These are phyloP conservation scores for Pontederia crassipes DNA, from an alignment of 176 grass and related monocot species.

Conservation along the genomic window DNA sequence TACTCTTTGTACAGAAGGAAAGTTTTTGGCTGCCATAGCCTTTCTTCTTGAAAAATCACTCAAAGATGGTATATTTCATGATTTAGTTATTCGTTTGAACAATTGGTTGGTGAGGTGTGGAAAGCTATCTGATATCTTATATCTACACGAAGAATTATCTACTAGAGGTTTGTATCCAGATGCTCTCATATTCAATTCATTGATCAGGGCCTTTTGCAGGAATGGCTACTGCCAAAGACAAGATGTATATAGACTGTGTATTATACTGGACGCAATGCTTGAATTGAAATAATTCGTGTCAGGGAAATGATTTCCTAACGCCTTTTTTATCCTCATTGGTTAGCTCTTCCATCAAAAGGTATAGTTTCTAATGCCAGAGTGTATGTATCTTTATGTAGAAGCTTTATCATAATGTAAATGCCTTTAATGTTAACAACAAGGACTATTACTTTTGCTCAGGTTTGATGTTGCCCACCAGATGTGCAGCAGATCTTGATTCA, in stretches of 20 bases:
- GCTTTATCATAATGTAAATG: too few species aligned
- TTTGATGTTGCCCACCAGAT: too few species aligned
- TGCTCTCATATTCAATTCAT: conserved; percentile 22
- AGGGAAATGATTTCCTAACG: too few species aligned
- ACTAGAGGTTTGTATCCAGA: conserved; percentile 29
- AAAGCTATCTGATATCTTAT: conserved; percentile 22
- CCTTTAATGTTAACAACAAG: too few species aligned
- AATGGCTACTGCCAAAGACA: conserved; percentile 24
- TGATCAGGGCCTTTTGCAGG: conserved; percentile 42
- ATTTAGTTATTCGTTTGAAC: conserved; percentile 41
- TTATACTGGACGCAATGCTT: conserved; percentile 40
- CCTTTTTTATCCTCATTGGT: too few species aligned
- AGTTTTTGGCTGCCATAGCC: conserved; percentile 24
- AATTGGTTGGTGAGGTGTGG: conserved; percentile 45
- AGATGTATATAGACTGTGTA: conserved; percentile 29
- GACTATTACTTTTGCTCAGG: too few species aligned
- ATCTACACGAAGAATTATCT: conserved; percentile 29
- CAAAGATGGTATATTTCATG: conserved; percentile 20
- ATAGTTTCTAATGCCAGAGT: too few species aligned
- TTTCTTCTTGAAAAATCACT: conserved; percentile 22
- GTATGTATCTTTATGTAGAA: too few species aligned
- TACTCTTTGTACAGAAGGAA: conserved; percentile 34
- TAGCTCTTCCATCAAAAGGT: too few species aligned
- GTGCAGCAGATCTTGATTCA: too few species aligned
- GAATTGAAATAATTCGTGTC: conserved; percentile 27